A percentile compares a stretch with the other conserved stretches of the same genome.
These are phyloP conservation scores for Plantago elongata DNA, from an alignment of 257 asterid genomes.

Conservation along the genomic window DNA sequence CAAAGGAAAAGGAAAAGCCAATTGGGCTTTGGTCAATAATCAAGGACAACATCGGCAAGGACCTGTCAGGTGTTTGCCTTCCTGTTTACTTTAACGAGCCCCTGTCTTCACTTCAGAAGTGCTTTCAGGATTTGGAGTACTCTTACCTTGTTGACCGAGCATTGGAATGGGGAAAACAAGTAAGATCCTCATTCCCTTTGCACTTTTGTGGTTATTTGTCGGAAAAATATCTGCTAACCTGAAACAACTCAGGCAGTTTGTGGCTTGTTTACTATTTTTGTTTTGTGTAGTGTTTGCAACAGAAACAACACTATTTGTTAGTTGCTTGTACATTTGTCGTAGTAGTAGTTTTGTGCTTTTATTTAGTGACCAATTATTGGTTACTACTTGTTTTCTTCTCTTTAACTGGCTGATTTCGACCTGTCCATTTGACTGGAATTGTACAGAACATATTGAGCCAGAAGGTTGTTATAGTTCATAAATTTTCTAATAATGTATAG, in stretches of 20 bases:
- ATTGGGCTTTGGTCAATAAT: conserved; percentile 95
- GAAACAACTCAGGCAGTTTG: too few species aligned
- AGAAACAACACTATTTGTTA: conserved; percentile 20
- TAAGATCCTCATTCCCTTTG: conserved; percentile 25
- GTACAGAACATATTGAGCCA: too few species aligned
- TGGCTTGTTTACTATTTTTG: too few species aligned
- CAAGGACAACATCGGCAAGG: conserved; percentile 98
- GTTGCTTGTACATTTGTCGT: not conserved
- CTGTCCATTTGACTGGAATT: too few species aligned
- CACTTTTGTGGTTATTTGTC: conserved; percentile 3
- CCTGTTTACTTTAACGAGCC: conserved; percentile 99
- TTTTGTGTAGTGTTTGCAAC: too few species aligned
- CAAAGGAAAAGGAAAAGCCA: conserved; percentile 95
- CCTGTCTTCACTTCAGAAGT: conserved; percentile 90
- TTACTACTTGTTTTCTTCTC: too few species aligned
- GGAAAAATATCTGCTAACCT: too few species aligned
- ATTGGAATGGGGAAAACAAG: conserved; percentile 93
- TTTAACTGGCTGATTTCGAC: too few species aligned
- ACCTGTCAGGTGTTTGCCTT: conserved; percentile 97
- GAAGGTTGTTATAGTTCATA: too few species aligned
- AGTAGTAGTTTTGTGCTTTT: not conserved
- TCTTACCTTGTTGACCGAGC: conserved; percentile 91
- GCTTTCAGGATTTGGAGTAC: conserved; percentile 97
- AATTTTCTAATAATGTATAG: too few species aligned
- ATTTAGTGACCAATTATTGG: too few species aligned